Percentiles rank a stretch among this genome's conserved stretches.
Conservation (phyloP, 768 basidiomycete species). For the Agaricus bisporus region DNA sequence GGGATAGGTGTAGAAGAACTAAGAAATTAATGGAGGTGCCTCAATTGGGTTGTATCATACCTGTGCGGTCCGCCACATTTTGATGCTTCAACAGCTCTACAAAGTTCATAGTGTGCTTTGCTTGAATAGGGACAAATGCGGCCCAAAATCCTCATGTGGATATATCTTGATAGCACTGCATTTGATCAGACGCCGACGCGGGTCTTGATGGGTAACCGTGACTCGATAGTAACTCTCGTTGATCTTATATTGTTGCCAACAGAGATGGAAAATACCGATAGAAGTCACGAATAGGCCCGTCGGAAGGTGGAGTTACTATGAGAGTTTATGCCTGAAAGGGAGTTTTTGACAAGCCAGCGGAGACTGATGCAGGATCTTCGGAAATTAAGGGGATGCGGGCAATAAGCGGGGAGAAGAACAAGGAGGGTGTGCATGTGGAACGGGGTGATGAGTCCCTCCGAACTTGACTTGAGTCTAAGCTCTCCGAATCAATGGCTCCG, state of each 20-base stretch:
- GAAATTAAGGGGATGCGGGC: background rate
- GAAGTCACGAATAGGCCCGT: background rate
- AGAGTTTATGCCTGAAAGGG: background rate
- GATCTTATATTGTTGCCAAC: background rate
- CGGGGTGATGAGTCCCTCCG: background rate
- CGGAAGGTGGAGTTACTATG: background rate
- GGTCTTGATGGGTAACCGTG: background rate
- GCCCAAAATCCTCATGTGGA: background rate
- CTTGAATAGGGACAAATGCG: background rate
- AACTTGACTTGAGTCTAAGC: background rate
- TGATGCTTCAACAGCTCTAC: background rate
- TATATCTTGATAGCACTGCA: background rate
- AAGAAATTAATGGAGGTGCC: background rate
- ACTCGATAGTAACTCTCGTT: background rate
- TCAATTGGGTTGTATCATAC: background rate
- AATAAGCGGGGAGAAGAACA: background rate
- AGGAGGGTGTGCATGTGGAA: background rate
- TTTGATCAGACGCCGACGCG: background rate
- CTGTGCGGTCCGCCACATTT: constrained; percentile 1
- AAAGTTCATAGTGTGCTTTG: no score
- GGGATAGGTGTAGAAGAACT: background rate
- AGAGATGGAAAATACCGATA: constrained; percentile 1
- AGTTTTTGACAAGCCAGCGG: background rate
- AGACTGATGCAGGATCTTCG: background rate
- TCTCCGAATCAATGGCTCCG: background rate